A percentile compares a stretch with the other conserved stretches of the same genome.
Evolutionary conservation across 2,329 filamentous ascomycete genomes (phyloP).

Genomic region (Ophioceras dolichostomum): DNA sequence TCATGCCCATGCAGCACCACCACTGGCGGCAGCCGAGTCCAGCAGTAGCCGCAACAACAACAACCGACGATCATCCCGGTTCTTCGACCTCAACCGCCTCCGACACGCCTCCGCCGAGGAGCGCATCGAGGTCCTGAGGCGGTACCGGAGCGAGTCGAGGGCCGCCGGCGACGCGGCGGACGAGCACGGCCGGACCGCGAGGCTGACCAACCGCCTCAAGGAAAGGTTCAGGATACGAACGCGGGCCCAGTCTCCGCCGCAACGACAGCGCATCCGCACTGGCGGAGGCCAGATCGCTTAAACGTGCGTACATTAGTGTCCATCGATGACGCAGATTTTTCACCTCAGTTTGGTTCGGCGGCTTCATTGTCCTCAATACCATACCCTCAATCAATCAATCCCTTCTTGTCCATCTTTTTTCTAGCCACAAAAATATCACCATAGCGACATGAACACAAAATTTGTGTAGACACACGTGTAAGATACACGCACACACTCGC

Average conservation of each 20-base stretch:
- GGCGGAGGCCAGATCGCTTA: too few relatives aligned
- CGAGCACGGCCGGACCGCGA: conserved; percentile 25
- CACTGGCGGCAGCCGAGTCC: conserved; percentile 5
- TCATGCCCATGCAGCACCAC: conserved; percentile 17
- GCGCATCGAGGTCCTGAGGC: conserved; percentile 46
- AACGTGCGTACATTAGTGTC: too few relatives aligned
- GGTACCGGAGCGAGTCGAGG: conserved; percentile 28
- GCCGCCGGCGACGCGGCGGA: conserved; percentile 14
- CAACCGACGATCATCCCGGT: conserved; percentile 31
- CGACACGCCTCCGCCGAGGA: conserved; percentile 48
- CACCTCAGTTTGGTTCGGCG: too few relatives aligned
- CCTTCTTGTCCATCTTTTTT: too few relatives aligned
- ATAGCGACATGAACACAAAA: too few relatives aligned
- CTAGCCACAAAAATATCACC: too few relatives aligned
- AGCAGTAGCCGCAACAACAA: conserved; percentile 1
- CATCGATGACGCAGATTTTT: too few relatives aligned
- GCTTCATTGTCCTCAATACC: not conserved
- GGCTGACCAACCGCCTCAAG: conserved; percentile 34
- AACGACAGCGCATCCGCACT: not conserved
- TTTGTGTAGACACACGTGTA: too few relatives aligned
- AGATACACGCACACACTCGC: too few relatives aligned
- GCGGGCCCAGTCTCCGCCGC: conserved; percentile 21
- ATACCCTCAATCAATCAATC: not conserved
- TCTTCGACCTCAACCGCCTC: conserved; percentile 44
- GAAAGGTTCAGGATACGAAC: conserved; percentile 42